A percentile compares a stretch with the other conserved stretches of the same genome.
These are phyloP conservation scores for Graphilbum sp. DNA, from an alignment of 2,329 filamentous ascomycete species.

Conservation along the genomic window DNA sequence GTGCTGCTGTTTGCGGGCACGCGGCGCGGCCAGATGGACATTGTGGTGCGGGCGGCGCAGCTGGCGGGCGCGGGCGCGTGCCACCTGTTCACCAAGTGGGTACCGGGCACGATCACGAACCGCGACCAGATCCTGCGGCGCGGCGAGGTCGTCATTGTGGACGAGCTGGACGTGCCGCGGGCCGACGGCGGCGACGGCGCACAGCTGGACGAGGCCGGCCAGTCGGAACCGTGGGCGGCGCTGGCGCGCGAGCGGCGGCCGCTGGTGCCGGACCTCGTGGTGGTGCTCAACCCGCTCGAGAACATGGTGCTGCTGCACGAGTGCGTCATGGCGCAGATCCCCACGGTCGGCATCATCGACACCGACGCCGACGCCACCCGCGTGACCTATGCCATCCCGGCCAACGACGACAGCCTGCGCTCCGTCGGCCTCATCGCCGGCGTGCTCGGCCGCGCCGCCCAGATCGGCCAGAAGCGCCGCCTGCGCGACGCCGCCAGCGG, in stretches of 20 bases:
- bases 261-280: constrained; percentile 74
- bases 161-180: constrained; percentile 49
- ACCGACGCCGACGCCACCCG: constrained; percentile 84
- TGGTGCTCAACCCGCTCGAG: constrained; percentile 84
- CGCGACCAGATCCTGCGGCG: constrained; percentile 69
- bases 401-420: constrained; percentile 89
- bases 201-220: neutral
- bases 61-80: constrained; percentile 60
- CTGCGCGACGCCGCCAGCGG: constrained; percentile 45
- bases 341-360: constrained; percentile 88
- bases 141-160: constrained; percentile 56
- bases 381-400: constrained; percentile 92
- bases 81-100: constrained; percentile 88
- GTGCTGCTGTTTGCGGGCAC: constrained; percentile 86
- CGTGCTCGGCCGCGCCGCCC: constrained; percentile 68
- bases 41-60: constrained; percentile 66
- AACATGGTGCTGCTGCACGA: constrained; percentile 85
- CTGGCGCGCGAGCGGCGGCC: constrained; percentile 25
- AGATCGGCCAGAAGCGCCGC: constrained; percentile 56
- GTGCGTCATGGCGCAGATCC: constrained; percentile 73
- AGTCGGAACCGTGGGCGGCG: neutral
- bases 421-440: constrained; percentile 69
- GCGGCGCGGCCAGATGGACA: constrained; percentile 61
- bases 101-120: constrained; percentile 82
- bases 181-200: constrained; percentile 29